Evolutionary conservation across 2,329 filamentous ascomycete genomes (phyloP).

Genomic region (Colletotrichum plurivorum): DNA sequence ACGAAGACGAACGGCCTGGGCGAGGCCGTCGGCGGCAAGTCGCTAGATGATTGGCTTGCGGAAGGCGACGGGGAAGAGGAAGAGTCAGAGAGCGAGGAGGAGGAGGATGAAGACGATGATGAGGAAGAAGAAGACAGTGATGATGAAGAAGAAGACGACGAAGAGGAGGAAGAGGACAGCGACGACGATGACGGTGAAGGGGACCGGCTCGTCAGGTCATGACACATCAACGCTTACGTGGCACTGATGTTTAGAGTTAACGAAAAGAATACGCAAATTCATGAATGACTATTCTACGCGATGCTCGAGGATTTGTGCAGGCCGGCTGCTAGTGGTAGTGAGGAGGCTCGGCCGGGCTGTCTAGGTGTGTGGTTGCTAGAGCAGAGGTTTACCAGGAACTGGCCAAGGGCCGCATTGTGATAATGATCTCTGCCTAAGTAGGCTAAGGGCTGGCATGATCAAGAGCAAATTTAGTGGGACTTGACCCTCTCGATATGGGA

Average conservation of each 20-base stretch:
- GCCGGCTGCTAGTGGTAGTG: too few relatives aligned
- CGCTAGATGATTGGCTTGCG: slow-evolving; percentile 92
- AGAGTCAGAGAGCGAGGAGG: slow-evolving; percentile 63
- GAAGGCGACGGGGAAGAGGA: slow-evolving; percentile 74
- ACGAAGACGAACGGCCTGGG: slow-evolving; percentile 64
- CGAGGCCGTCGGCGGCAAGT: slow-evolving; percentile 75
- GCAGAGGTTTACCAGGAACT: too few relatives aligned
- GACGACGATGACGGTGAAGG: slow-evolving; percentile 34
- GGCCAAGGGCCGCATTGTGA: too few relatives aligned
- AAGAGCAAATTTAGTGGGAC: too few relatives aligned
- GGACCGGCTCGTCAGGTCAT: slow-evolving; percentile 59
- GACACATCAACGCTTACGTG: background rate
- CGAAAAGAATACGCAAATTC: background rate
- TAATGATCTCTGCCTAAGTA: too few relatives aligned
- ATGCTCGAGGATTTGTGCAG: too few relatives aligned
- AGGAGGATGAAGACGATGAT: slow-evolving; percentile 65
- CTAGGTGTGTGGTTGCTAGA: too few relatives aligned
- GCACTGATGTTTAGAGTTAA: background rate
- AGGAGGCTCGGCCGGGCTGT: too few relatives aligned
- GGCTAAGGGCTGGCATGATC: too few relatives aligned
- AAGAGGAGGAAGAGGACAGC: slow-evolving; percentile 60
- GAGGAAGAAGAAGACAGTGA: slow-evolving; percentile 64
- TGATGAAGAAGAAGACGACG: slow-evolving; percentile 63
- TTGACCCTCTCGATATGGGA: too few relatives aligned
- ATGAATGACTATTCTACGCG: background rate